Conservation (phyloP, 768 basidiomycete genomes). For the Termitomyces sp. region DNA sequence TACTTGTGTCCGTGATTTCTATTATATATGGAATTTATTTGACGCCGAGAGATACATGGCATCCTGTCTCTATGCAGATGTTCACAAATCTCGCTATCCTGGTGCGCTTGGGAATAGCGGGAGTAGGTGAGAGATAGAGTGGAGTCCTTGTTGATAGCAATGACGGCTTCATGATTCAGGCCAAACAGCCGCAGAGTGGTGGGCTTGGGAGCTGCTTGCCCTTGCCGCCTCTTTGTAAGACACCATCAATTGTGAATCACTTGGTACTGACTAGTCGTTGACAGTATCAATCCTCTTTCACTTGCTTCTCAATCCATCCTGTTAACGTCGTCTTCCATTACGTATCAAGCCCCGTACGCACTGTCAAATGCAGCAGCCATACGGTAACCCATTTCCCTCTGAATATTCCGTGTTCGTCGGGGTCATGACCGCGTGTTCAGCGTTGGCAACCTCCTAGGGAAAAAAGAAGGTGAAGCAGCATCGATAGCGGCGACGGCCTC, state of each 20-base stretch:
- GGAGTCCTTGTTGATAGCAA: not conserved
- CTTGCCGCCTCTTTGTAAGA: conserved; percentile 43
- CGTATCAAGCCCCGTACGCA: conserved; percentile 78
- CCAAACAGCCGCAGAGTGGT: conserved; percentile 90
- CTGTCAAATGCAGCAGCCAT: conserved; percentile 80
- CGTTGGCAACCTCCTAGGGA: conserved; percentile 11
- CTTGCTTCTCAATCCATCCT: conserved; percentile 89
- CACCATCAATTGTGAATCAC: not conserved
- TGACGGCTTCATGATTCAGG: conserved; percentile 25
- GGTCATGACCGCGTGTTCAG: not conserved
- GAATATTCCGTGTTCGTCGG: not conserved
- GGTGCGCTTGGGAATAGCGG: conserved; percentile 70
- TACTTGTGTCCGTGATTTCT: conserved; percentile 62
- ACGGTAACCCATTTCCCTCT: conserved; percentile 42
- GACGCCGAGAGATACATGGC: conserved; percentile 71
- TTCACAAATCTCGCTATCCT: conserved; percentile 65
- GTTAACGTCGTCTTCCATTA: conserved; percentile 64
- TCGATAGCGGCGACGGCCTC: conserved; percentile 39
- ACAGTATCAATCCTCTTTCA: conserved; percentile 65
- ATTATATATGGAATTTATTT: conserved; percentile 60
- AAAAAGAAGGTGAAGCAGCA: conserved; percentile 3
- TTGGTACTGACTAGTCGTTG: not conserved
- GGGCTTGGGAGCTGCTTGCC: conserved; percentile 88
- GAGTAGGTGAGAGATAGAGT: conserved; percentile 45
- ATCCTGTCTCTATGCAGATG: conserved; percentile 57